Base-by-base conservation (phyloP, 179 eudicot genomes). In the Corrigiola litoralis region DNA sequence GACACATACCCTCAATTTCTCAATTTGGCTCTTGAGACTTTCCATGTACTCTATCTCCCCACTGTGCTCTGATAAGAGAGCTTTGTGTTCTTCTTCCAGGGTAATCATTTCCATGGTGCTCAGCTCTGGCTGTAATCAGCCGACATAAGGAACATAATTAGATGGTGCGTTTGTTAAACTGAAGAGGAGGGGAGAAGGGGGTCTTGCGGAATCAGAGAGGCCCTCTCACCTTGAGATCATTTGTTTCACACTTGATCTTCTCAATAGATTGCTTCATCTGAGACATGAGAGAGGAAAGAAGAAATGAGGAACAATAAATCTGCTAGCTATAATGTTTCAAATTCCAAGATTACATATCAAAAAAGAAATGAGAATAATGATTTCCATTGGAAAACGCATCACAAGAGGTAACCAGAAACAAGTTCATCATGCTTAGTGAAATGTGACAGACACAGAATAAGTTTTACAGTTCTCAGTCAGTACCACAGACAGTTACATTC, bases 41-140 rank as follows among this genome's bases (percentile, higher is more conserved):
- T 75, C 77, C 83, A 80, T 37, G 73, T 77, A 89, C 78, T 84
- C 88, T 29, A 59, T 70, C 65, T 81, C 96, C 51, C 85, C 95
- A 78, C 72, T 77, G 60, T 80, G 87, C 77, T 92, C 96, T 50
- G 88, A 83, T 68, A 80, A 31, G 50, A 83, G 77, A 63, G 85
- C 90, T 69, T 79, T 82, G 58, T 70, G 70, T 67, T 91, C 91
- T 72, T 85, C 91, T 77, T 87, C 85, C 73, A 91, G 75, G 46
- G 78, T 69, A 65, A 50, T 71, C 21, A 48, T 21, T 68, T 85
- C 81, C 82, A 82, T 77, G 27, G 80, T 67, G 69, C 58, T 72
- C 6, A 87, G 77, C 76, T 85, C 87, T 50, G 84, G 79, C 98
- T 92, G 83, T 52, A 74, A 66, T 31, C 61, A 73, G 66, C 52